Conservation (phyloP, 129 eudicot genomes). For the Arctium minus region DNA sequence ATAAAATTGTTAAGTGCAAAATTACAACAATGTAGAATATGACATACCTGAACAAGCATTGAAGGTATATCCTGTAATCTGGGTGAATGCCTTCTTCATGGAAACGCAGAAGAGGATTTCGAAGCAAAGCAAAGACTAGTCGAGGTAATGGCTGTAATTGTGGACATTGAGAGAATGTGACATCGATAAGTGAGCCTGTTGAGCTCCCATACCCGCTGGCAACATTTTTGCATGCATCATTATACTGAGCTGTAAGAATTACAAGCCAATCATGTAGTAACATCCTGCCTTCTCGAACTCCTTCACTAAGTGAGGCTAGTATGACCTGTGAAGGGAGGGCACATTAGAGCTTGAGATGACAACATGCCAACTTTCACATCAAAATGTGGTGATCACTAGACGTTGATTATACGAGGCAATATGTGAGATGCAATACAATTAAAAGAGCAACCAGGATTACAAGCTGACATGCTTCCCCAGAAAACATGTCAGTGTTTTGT, state of each 20-base stretch:
- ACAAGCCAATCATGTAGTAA: slow-evolving; percentile 98
- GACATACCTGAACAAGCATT: slow-evolving; percentile 86
- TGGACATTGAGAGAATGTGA: slow-evolving; percentile 85
- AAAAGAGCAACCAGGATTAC: background rate
- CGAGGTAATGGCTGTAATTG: slow-evolving; percentile 91
- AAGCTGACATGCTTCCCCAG: too few species aligned
- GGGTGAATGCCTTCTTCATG: slow-evolving; percentile 99
- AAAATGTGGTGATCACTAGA: background rate
- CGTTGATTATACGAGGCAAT: background rate
- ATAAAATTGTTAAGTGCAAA: background rate
- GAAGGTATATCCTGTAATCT: slow-evolving; percentile 91
- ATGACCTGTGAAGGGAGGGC: slow-evolving; percentile 59
- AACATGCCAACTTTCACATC: slow-evolving; percentile 8
- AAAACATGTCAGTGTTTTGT: background rate
- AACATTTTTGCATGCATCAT: slow-evolving; percentile 65
- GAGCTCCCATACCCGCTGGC: slow-evolving; percentile 52
- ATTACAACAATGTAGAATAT: background rate
- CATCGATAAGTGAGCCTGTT: slow-evolving; percentile 54
- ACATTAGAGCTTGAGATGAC: background rate
- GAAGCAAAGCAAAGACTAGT: slow-evolving; percentile 80
- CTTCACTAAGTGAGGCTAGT: slow-evolving; percentile 76
- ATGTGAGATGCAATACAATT: background rate
- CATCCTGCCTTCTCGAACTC: slow-evolving; percentile 90
- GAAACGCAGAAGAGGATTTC: slow-evolving; percentile 84
- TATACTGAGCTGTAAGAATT: slow-evolving; percentile 86